Percentiles rank a stretch among this genome's conserved stretches.
Conservation (phyloP, 2,329 filamentous ascomycete species). For the Phialophora chinensis region DNA sequence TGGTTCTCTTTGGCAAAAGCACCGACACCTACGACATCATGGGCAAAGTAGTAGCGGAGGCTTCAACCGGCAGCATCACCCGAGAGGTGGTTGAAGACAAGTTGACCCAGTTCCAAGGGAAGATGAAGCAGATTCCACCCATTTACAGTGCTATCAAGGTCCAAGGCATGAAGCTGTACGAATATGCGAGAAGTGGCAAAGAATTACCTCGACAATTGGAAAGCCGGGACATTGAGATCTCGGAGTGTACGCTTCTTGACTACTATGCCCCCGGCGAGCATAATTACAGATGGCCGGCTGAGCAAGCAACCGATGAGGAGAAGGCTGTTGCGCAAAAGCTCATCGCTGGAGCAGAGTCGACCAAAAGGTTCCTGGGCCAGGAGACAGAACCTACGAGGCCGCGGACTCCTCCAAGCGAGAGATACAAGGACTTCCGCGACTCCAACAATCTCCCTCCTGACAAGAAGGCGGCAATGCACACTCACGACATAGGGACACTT, state of each 20-base stretch:
- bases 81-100: constrained; percentile 77
- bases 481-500: constrained; percentile 34
- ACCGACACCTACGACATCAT: constrained; percentile 91
- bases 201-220: constrained; percentile 85
- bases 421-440: constrained; percentile 20
- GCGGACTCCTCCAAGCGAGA: constrained; percentile 29
- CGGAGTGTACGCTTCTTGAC: constrained; percentile 78
- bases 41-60: constrained; percentile 79
- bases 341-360: constrained; percentile 47
- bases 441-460: constrained; percentile 32
- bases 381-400: constrained; percentile 2
- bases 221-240: constrained; percentile 77
- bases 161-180: constrained; percentile 91
- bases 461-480: constrained; percentile 40
- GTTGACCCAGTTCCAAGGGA: constrained; percentile 75
- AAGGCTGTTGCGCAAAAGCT: constrained; percentile 76
- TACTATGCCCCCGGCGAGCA: constrained; percentile 84
- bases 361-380: constrained; percentile 22
- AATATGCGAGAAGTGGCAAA: constrained; percentile 90
- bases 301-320: constrained; percentile 77
- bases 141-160: constrained; percentile 93
- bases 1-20: constrained; percentile 86
- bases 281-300: constrained; percentile 75
- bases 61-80: constrained; percentile 72
- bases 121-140: constrained; percentile 86